Conservation (phyloP, 371 early-diverging fungal species). For the Batkoa obscura region DNA sequence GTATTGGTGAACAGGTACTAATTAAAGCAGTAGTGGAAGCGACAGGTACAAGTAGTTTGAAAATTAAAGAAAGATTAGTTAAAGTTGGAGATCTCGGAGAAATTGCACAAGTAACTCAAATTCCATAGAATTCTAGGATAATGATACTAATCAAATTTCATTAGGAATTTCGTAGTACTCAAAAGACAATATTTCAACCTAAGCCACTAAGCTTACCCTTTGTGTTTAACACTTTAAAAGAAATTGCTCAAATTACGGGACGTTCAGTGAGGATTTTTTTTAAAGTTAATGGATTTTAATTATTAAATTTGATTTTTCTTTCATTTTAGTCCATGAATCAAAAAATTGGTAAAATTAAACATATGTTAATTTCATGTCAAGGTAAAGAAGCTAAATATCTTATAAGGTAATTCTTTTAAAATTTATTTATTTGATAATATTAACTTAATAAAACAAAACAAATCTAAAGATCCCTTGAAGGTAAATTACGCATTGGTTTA, state of each 20-base stretch:
- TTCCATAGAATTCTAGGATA: background rate
- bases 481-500: slow-evolving; percentile 92
- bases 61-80: slow-evolving; percentile 60
- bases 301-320: background rate
- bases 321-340: slow-evolving; percentile 36
- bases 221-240: slow-evolving; percentile 76
- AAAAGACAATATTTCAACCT: slow-evolving; percentile 50
- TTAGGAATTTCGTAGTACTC: slow-evolving; percentile 53
- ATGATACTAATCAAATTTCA: background rate
- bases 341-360: slow-evolving; percentile 71
- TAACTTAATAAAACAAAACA: background rate
- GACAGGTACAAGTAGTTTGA: slow-evolving; percentile 51
- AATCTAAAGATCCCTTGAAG: slow-evolving; percentile 42
- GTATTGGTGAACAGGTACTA: slow-evolving; percentile 85
- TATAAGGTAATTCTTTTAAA: slow-evolving; percentile 32
- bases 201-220: slow-evolving; percentile 59
- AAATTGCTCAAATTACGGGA: slow-evolving; percentile 70
- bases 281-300: background rate
- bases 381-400: slow-evolving; percentile 85
- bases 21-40: slow-evolving; percentile 87
- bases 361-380: slow-evolving; percentile 61
- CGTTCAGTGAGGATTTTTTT: slow-evolving; percentile 25
- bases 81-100: slow-evolving; percentile 81
- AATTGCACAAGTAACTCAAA: slow-evolving; percentile 50
- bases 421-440: background rate